Evolutionary conservation across 306 rosid species (phyloP).

Genomic region (Vigna radiata): DNA sequence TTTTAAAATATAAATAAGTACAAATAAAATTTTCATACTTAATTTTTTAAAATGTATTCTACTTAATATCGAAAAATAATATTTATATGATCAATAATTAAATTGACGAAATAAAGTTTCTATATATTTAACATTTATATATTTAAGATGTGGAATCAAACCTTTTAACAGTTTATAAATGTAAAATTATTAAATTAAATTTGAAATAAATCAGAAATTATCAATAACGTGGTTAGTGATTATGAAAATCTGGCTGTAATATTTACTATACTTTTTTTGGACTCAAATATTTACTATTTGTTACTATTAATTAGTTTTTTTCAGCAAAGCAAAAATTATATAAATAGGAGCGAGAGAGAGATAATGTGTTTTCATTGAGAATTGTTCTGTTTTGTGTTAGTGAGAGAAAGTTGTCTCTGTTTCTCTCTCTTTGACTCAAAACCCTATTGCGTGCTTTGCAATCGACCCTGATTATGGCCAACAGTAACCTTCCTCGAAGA

Average conservation of each 20-base stretch:
- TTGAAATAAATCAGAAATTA: too few relatives aligned
- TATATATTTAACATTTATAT: background rate
- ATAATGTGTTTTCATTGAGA: background rate
- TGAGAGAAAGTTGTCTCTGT: constrained; percentile 37
- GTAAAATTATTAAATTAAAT: background rate
- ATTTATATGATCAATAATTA: background rate
- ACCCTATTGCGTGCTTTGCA: constrained; percentile 74
- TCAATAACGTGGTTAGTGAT: too few relatives aligned
- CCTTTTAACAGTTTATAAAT: background rate
- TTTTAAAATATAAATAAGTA: background rate
- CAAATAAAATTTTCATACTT: background rate
- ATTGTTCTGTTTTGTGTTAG: constrained; percentile 25
- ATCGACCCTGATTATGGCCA: constrained; percentile 77
- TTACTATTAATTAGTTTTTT: background rate
- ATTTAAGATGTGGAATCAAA: too few relatives aligned
- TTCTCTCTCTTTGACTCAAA: constrained; percentile 41
- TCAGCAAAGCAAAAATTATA: background rate
- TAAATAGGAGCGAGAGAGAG: background rate
- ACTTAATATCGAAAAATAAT: background rate
- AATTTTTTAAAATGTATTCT: background rate
- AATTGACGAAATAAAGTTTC: background rate
- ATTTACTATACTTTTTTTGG: background rate
- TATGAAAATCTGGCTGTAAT: background rate
- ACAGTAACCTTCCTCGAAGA: constrained; percentile 94
- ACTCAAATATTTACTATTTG: background rate